Evolutionary conservation across 345 rosid species (phyloP).

Genomic region (Capsella bursapastoris): DNA sequence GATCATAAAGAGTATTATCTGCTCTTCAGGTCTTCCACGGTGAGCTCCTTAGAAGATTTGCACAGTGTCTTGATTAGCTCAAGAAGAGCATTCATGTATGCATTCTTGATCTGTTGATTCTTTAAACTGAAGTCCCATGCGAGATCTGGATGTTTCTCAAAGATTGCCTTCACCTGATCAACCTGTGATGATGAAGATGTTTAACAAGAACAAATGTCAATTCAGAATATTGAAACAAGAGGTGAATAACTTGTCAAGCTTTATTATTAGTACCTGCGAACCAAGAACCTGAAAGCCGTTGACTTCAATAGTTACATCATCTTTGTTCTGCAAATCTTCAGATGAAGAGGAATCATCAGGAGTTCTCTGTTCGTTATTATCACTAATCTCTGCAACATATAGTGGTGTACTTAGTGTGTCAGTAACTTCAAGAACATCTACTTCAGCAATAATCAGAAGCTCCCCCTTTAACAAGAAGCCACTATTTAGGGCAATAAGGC

Average conservation of each 20-base stretch:
- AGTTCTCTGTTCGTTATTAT: not conserved
- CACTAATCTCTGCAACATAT: not conserved
- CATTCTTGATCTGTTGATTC: not conserved
- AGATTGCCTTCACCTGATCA: not conserved
- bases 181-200: not conserved
- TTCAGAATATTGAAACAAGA: not conserved
- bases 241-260: not conserved
- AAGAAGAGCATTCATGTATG: slow-evolving; percentile 4
- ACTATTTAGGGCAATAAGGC: not conserved
- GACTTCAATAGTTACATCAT: not conserved
- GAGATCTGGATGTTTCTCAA: slow-evolving; percentile 20
- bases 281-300: not conserved
- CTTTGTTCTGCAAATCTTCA: not conserved
- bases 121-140: not conserved
- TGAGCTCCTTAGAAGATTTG: not conserved
- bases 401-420: not conserved
- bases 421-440: not conserved
- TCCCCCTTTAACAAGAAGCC: not conserved
- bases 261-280: not conserved
- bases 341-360: not conserved
- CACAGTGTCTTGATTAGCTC: not conserved
- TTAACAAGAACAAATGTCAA: too few relatives aligned
- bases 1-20: not conserved
- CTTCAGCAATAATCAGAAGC: not conserved
- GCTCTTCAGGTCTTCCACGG: not conserved